phyloP scores from a whole-genome alignment of 2,329 filamentous ascomycete species.

The Ascochyta viciae-villosae region DNA sequence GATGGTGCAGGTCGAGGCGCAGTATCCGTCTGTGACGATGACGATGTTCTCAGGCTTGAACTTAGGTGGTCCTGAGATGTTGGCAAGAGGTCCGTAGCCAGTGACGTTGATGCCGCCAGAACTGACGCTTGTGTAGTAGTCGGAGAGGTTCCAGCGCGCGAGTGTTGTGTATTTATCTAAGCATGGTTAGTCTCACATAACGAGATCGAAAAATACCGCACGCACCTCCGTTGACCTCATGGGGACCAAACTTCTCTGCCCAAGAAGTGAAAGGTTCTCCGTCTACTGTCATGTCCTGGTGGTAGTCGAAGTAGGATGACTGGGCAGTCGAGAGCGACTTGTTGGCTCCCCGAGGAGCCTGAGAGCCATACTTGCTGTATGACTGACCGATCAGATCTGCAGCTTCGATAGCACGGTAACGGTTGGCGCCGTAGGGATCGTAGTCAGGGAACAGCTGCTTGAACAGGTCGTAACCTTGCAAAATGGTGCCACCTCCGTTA shows the following conservation, averaged over 20 bases:
- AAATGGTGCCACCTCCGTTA: slow-evolving; percentile 66
- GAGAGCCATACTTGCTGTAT: slow-evolving; percentile 42
- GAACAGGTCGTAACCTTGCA: slow-evolving; percentile 68
- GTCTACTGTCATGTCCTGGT: slow-evolving; percentile 56
- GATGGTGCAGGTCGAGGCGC: slow-evolving; percentile 65
- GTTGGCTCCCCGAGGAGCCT: slow-evolving; percentile 43
- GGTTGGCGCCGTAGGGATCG: slow-evolving; percentile 58
- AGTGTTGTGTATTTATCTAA: slow-evolving; percentile 52
- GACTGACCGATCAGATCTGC: slow-evolving; percentile 55
- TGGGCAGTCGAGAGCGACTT: slow-evolving; percentile 51
- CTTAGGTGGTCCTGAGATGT: slow-evolving; percentile 55
- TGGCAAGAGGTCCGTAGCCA: slow-evolving; percentile 44
- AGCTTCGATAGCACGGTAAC: slow-evolving; percentile 59
- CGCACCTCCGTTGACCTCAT: slow-evolving; percentile 37
- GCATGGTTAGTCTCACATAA: slow-evolving; percentile 21
- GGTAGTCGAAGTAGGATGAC: slow-evolving; percentile 55
- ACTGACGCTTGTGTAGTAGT: slow-evolving; percentile 35
- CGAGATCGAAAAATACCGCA: background rate
- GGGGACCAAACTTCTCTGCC: slow-evolving; percentile 52
- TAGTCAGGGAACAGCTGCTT: slow-evolving; percentile 62
- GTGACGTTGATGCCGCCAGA: slow-evolving; percentile 49
- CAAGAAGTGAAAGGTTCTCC: slow-evolving; percentile 58
- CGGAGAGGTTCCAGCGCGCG: slow-evolving; percentile 47
- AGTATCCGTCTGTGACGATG: slow-evolving; percentile 65
- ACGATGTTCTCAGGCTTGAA: slow-evolving; percentile 62